phyloP scores from a whole-genome alignment of 768 basidiomycete genomes.

The Xerocomellus chrysenteron region DNA sequence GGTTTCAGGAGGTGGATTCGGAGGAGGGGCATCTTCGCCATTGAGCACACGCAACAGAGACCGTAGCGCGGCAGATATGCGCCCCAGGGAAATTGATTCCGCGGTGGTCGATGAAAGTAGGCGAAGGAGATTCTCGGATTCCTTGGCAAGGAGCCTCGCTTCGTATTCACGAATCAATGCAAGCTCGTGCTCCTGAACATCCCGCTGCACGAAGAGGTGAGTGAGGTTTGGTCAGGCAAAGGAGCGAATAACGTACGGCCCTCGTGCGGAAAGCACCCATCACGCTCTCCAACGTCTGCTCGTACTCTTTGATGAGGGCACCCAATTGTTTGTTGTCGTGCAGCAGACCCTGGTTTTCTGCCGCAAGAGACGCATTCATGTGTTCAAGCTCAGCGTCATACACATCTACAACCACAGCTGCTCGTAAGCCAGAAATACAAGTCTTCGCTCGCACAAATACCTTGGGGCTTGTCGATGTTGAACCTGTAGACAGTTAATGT shows the following conservation, averaged over 20 bases:
- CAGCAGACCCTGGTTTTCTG: constrained; percentile 82
- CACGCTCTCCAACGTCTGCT: constrained; percentile 90
- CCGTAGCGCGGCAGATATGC: constrained; percentile 68
- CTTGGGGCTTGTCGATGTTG: constrained; percentile 86
- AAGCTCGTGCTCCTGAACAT: constrained; percentile 90
- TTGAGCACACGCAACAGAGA: constrained; percentile 64
- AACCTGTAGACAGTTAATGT: constrained; percentile 44
- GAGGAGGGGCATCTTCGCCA: constrained; percentile 53
- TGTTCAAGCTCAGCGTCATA: constrained; percentile 88
- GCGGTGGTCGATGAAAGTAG: constrained; percentile 63
- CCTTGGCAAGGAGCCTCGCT: constrained; percentile 70
- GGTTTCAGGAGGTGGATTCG: constrained; percentile 3
- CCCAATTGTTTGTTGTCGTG: constrained; percentile 97
- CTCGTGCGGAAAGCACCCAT: constrained; percentile 90
- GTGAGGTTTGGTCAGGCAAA: not conserved
- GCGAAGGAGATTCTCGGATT: constrained; percentile 61
- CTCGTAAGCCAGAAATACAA: not conserved
- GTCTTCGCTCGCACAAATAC: constrained; percentile 35
- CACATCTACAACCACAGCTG: constrained; percentile 55
- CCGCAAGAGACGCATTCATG: constrained; percentile 75
- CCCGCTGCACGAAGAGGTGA: constrained; percentile 54
- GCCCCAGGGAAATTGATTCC: constrained; percentile 65
- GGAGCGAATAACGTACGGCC: constrained; percentile 62
- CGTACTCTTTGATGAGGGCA: constrained; percentile 90
- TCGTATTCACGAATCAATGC: constrained; percentile 90